phyloP scores from a whole-genome alignment of 202 grass and related monocot genomes.

The Eragrostis tef region DNA sequence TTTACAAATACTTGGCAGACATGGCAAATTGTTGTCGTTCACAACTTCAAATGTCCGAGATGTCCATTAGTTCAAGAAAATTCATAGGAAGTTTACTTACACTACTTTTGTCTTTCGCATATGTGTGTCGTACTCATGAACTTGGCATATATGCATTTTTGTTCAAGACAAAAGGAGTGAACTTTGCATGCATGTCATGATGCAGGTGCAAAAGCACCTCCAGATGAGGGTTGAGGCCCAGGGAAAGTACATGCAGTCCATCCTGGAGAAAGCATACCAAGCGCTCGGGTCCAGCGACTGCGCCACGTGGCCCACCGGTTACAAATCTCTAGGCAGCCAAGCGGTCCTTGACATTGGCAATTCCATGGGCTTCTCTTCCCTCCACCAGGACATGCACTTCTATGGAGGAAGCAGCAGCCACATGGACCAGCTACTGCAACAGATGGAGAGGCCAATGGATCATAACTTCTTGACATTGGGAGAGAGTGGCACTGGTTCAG shows the following conservation, averaged over 20 bases:
- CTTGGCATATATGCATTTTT: constrained; percentile 44
- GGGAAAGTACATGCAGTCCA: constrained; percentile 98
- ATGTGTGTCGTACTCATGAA: constrained; percentile 28
- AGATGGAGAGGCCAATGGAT: constrained; percentile 75
- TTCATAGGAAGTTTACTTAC: constrained; percentile 59
- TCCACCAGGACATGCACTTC: constrained; percentile 79
- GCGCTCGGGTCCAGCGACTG: constrained; percentile 59
- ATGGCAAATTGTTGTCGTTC: neutral
- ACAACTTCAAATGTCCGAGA: constrained; percentile 28
- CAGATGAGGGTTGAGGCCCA: constrained; percentile 95
- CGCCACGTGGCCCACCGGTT: constrained; percentile 47
- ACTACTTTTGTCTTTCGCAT: constrained; percentile 18
- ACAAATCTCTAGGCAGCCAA: constrained; percentile 65
- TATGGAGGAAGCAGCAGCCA: constrained; percentile 59
- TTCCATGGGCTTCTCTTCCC: constrained; percentile 61
- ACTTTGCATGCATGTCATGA: constrained; percentile 40
- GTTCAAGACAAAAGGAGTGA: constrained; percentile 17
- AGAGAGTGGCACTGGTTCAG: constrained; percentile 51
- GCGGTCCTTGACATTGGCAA: constrained; percentile 53
- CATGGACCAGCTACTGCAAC: constrained; percentile 68
- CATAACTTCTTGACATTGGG: constrained; percentile 57
- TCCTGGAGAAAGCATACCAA: constrained; percentile 90
- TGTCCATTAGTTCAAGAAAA: constrained; percentile 37
- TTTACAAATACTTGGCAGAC: constrained; percentile 42
- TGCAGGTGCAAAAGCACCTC: constrained; percentile 91